These are phyloP conservation scores for Juncus effusus DNA, from an alignment of 176 grass and related monocot genomes.

Conservation along the genomic window DNA sequence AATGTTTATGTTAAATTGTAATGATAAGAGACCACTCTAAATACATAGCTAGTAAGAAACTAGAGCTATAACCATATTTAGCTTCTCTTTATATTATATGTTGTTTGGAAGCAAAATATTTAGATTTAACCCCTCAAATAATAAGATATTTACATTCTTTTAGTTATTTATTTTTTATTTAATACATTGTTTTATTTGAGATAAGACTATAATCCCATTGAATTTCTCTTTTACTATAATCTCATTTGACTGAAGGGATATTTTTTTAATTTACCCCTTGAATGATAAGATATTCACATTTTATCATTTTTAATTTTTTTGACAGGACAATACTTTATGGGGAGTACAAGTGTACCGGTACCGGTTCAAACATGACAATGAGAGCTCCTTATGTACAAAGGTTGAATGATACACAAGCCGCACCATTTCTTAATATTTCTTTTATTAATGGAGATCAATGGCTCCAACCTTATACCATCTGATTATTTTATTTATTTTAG, in stretches of 20 bases:
- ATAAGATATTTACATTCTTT: no score
- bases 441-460: constrained; percentile 72
- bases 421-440: constrained; percentile 61
- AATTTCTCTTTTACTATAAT: no score
- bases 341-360: constrained; percentile 67
- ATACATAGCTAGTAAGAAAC: no score
- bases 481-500: constrained; percentile 7
- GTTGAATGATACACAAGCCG: constrained; percentile 60
- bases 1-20: background rate
- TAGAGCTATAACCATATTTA: no score
- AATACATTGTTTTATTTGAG: no score
- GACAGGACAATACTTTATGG: constrained; percentile 73
- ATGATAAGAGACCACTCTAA: no score
- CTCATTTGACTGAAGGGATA: no score
- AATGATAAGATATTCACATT: constrained; percentile 9
- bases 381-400: constrained; percentile 49
- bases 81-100: no score
- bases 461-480: constrained; percentile 53
- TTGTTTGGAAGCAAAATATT: no score
- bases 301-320: constrained; percentile 12
- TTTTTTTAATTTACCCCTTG: background rate
- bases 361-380: constrained; percentile 50
- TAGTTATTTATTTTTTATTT: no score
- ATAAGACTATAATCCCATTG: no score
- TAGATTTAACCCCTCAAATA: no score